Percentiles rank a stretch among this genome's conserved stretches.
Evolutionary conservation across 2,329 filamentous ascomycete species (phyloP).

Genomic region (Paracoccidioides brasiliensis): DNA sequence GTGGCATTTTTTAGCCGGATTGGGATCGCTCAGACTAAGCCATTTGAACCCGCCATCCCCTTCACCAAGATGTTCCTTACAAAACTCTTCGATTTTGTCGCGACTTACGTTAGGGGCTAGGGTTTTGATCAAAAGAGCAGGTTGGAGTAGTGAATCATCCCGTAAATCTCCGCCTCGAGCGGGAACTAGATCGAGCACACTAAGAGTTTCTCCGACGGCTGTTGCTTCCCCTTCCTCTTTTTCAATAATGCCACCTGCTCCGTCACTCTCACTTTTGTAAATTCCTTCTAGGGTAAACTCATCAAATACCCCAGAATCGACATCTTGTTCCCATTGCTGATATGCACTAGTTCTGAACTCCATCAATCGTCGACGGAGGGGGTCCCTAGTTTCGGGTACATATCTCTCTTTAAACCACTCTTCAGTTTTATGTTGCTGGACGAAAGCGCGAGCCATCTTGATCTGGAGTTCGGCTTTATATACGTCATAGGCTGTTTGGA

Average conservation of each 20-base stretch:
- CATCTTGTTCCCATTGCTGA: slow-evolving; percentile 75
- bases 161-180: slow-evolving; percentile 71
- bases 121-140: slow-evolving; percentile 93
- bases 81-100: slow-evolving; percentile 84
- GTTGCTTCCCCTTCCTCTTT: slow-evolving; percentile 94
- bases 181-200: slow-evolving; percentile 81
- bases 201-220: slow-evolving; percentile 79
- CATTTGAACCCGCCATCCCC: slow-evolving; percentile 88
- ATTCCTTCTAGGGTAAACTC: slow-evolving; percentile 90
- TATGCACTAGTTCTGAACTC: slow-evolving; percentile 69
- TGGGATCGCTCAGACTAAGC: slow-evolving; percentile 90
- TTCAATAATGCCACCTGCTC: slow-evolving; percentile 69
- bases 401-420: slow-evolving; percentile 98
- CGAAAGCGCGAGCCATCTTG: slow-evolving; percentile 76
- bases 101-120: slow-evolving; percentile 93
- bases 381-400: slow-evolving; percentile 65
- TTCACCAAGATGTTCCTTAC: slow-evolving; percentile 85
- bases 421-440: slow-evolving; percentile 82
- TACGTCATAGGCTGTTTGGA: slow-evolving; percentile 50
- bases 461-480: slow-evolving; percentile 55
- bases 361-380: slow-evolving; percentile 60
- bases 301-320: slow-evolving; percentile 77
- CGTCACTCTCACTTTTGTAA: slow-evolving; percentile 84
- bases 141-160: slow-evolving; percentile 77
- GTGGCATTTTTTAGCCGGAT: slow-evolving; percentile 92